A percentile compares a stretch with the other conserved stretches of the same genome.
Evolutionary conservation across 805 yeast species (phyloP).

Genomic region (Metschnikowia aberdeeniae): DNA sequence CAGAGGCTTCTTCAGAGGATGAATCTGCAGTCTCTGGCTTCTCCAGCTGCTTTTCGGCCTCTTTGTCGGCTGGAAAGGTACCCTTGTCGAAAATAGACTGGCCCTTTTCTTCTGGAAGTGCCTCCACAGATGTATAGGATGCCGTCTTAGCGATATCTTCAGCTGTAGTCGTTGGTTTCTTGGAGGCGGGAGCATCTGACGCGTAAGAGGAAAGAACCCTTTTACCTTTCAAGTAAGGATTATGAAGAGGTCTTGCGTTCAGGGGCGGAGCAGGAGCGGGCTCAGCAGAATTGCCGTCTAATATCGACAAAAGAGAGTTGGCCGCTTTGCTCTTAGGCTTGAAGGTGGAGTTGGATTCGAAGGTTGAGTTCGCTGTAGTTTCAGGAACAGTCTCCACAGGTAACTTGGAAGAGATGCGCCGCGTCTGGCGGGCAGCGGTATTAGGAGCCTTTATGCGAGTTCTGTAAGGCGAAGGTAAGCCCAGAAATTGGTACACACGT

Average conservation of each 20-base stretch:
- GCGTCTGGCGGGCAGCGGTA: slow-evolving; percentile 14
- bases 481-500: slow-evolving; percentile 43
- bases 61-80: background rate
- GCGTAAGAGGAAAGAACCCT: slow-evolving; percentile 8
- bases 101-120: slow-evolving; percentile 15
- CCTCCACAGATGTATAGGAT: slow-evolving; percentile 30
- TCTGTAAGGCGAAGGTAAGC: slow-evolving; percentile 42
- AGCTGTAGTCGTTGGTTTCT: slow-evolving; percentile 21
- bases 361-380: slow-evolving; percentile 3
- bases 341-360: slow-evolving; percentile 5
- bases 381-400: slow-evolving; percentile 1
- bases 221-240: slow-evolving; percentile 14
- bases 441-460: slow-evolving; percentile 37
- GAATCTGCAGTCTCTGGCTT: background rate
- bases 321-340: slow-evolving; percentile 46
- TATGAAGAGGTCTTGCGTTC: slow-evolving; percentile 13
- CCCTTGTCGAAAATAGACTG: background rate
- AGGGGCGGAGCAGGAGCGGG: background rate
- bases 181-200: slow-evolving; percentile 8
- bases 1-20: background rate
- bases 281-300: slow-evolving; percentile 24
- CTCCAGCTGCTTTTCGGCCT: background rate
- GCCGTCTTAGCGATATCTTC: slow-evolving; percentile 36
- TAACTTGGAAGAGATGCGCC: slow-evolving; percentile 10
- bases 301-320: slow-evolving; percentile 42